A percentile compares a stretch with the other conserved stretches of the same genome.
Evolutionary conservation across 495 filamentous ascomycete species (phyloP).

Genomic region (Hypoxylon subgilvum): DNA sequence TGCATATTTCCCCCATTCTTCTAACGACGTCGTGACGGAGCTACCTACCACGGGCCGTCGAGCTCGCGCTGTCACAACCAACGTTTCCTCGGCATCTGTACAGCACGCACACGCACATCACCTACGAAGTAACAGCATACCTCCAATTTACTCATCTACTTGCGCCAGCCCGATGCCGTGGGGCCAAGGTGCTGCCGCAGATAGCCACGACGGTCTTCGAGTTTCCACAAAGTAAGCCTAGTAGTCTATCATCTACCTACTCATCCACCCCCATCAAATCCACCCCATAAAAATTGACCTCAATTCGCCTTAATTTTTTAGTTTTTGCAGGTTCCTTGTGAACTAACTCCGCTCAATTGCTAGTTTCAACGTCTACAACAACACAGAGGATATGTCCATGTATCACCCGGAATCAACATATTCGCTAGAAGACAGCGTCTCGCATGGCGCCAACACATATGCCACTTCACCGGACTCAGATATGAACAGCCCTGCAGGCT

Average conservation of each 20-base stretch:
- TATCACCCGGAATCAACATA: slow-evolving; percentile 40
- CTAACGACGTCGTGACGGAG: slow-evolving; percentile 39
- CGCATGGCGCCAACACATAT: slow-evolving; percentile 34
- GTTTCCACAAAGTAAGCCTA: slow-evolving; percentile 35
- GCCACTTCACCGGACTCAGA: slow-evolving; percentile 41
- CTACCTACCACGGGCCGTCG: slow-evolving; percentile 28
- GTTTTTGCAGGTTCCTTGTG: not conserved
- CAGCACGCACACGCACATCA: slow-evolving; percentile 25
- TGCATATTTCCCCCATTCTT: slow-evolving; percentile 34
- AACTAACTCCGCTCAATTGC: slow-evolving; percentile 13
- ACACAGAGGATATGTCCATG: slow-evolving; percentile 33
- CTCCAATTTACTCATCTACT: slow-evolving; percentile 32
- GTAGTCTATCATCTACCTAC: not conserved
- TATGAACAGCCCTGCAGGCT: slow-evolving; percentile 33
- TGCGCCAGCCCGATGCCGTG: slow-evolving; percentile 37
- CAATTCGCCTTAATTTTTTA: not conserved
- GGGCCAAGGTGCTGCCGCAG: slow-evolving; percentile 28
- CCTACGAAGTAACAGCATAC: slow-evolving; percentile 41
- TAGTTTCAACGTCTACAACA: slow-evolving; percentile 38
- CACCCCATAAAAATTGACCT: no score
- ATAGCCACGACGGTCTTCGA: slow-evolving; percentile 31
- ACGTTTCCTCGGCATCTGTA: slow-evolving; percentile 24
- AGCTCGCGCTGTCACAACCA: slow-evolving; percentile 35
- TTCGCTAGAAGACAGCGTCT: slow-evolving; percentile 35
- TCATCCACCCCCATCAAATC: no score